Conservation (phyloP, 2,329 filamentous ascomycete genomes). For the Exophiala dermatitidis region DNA sequence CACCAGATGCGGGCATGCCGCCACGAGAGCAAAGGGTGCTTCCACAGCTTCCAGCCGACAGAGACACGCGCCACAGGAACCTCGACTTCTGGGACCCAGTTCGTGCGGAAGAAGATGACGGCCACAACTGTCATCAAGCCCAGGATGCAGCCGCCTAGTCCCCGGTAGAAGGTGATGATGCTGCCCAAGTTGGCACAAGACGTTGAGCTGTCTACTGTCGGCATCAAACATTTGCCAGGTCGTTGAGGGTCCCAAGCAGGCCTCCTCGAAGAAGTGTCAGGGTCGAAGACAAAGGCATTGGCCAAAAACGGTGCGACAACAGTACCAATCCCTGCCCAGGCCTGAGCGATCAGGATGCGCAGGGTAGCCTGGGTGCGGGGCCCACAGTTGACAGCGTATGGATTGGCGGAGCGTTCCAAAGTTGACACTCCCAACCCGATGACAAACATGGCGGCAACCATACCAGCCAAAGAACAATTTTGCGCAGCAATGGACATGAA, state of each 20-base stretch:
- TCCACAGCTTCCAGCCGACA: constrained; percentile 33
- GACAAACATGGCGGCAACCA: constrained; percentile 51
- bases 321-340: constrained; percentile 67
- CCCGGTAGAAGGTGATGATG: constrained; percentile 73
- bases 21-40: constrained; percentile 22
- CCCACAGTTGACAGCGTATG: constrained; percentile 68
- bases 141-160: constrained; percentile 64
- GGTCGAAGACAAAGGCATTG: constrained; percentile 55
- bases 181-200: constrained; percentile 48
- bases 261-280: constrained; percentile 12
- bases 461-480: constrained; percentile 16
- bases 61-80: constrained; percentile 54
- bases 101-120: constrained; percentile 52
- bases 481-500: constrained; percentile 37
- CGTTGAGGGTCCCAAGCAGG: constrained; percentile 15
- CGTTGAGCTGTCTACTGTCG: constrained; percentile 44
- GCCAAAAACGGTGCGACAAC: constrained; percentile 67
- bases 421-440: constrained; percentile 66
- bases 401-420: constrained; percentile 70
- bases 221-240: constrained; percentile 20
- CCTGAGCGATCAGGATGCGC: constrained; percentile 69
- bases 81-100: constrained; percentile 65
- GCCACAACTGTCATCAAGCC: constrained; percentile 48
- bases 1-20: constrained; percentile 71
- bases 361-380: constrained; percentile 68